phyloP scores from a whole-genome alignment of 2,329 filamentous ascomycete species.

The Nothopassalora personata region DNA sequence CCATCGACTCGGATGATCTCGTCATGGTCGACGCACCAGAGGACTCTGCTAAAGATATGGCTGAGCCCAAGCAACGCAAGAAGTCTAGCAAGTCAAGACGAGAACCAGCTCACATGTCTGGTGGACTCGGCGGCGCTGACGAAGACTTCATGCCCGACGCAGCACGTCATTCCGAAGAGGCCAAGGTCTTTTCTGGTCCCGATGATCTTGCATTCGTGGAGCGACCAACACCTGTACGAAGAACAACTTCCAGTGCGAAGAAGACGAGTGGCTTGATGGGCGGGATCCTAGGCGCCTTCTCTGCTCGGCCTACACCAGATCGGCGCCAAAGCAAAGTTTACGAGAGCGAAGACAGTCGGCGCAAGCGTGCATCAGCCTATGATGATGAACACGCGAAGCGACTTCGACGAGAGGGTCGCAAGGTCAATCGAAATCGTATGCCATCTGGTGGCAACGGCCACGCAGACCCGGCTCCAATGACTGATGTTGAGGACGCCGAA shows the following conservation, averaged over 20 bases:
- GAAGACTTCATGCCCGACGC: conserved; percentile 40
- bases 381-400: conserved; percentile 33
- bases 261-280: conserved; percentile 53
- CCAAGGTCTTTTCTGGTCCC: conserved; percentile 42
- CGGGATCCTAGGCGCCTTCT: conserved; percentile 45
- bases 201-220: conserved; percentile 51
- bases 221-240: conserved; percentile 49
- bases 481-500: conserved; percentile 30
- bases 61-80: conserved; percentile 27
- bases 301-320: conserved; percentile 27
- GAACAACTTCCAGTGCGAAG: conserved; percentile 57
- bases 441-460: conserved; percentile 27
- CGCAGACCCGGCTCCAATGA: conserved; percentile 24
- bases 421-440: conserved; percentile 29
- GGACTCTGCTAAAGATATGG: conserved; percentile 34
- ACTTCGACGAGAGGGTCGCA: conserved; percentile 34
- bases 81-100: conserved; percentile 40
- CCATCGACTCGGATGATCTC: conserved; percentile 54
- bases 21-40: conserved; percentile 51
- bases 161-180: conserved; percentile 36
- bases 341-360: conserved; percentile 32
- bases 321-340: conserved; percentile 30
- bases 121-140: conserved; percentile 35
- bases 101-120: conserved; percentile 35
- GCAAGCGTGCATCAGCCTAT: conserved; percentile 30